Evolutionary conservation across 192 early-diverging fungal genomes (phyloP).

Genomic region (Kappamyces sp.): DNA sequence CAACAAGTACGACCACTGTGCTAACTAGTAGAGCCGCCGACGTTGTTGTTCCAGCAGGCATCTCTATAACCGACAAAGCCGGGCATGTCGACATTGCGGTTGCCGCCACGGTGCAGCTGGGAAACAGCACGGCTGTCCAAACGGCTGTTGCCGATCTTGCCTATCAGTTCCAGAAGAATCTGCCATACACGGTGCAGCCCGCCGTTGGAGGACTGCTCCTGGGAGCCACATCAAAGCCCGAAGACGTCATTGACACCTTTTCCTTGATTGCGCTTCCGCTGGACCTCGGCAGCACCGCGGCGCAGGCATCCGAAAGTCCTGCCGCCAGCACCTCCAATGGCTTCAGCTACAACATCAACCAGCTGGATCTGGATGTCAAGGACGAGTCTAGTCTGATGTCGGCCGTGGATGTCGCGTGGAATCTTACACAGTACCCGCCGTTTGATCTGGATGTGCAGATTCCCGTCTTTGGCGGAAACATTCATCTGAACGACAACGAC

Average conservation of each 20-base stretch:
- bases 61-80: background rate
- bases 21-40: background rate
- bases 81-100: constrained; percentile 1
- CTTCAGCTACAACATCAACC: too few species aligned
- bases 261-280: background rate
- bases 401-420: too few species aligned
- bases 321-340: too few species aligned
- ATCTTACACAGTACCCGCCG: too few species aligned
- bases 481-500: too few species aligned
- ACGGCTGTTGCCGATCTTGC: background rate
- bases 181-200: background rate
- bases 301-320: too few species aligned
- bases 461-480: too few species aligned
- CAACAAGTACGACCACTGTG: background rate
- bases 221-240: background rate
- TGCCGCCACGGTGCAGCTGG: background rate
- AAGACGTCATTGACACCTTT: constrained; percentile 13
- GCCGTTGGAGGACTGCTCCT: constrained; percentile 9
- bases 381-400: too few species aligned
- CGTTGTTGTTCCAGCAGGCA: background rate
- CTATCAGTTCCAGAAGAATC: background rate
- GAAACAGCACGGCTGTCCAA: constrained; percentile 1
- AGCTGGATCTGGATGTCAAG: too few species aligned
- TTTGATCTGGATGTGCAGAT: too few species aligned
- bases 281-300: too few species aligned